Evolutionary conservation across 192 early-diverging fungal genomes (phyloP), one percentile per base, ranked within the genome.

Genomic region (Umbelopsis sp.): DNA sequence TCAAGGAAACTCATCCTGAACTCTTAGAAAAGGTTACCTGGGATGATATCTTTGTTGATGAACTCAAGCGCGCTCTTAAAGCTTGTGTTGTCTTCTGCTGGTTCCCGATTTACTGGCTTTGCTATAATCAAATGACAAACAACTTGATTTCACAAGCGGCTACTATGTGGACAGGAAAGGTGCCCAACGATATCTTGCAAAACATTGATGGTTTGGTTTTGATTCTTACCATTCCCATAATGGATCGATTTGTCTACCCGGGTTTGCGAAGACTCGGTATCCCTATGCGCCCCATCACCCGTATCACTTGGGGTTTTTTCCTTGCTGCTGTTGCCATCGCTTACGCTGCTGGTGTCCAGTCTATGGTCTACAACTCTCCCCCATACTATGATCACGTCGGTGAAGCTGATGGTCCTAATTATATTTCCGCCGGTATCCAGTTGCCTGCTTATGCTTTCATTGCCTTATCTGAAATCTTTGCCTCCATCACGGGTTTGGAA

Each of bases 31-130:
- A 43, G 0, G 62, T 80, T 26, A 84, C 79, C 68, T 93, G 91
- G 91, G 83, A 90, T 66, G 90, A 92, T 80, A 76, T 80, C 49
- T 93, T 93, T 70, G 83, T 93, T 22, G 87, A 89, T 49, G 90
- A 93, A 71, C 80, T 91, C 53, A 78, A 81, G 43, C 73, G 81
- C 32, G 81, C 85, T 4, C 67, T 91, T 43, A 81, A 85, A 52
- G 88, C 91, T 36, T 91, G 90, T 83, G 78, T 80, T 45, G 85
- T 93, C 29, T 92, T 92, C 75, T 76, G 83, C 41, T 89, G 85
- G 76, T 93, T 78, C 74, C 92, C 92, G 1, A 69, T 93, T 65
- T 93, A 89, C 83, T 93, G 91, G 92, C 82, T 90, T 47, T 87
- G 88, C 54, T 91, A 89, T 74, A 77, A 76, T 50, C 87, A 91